Evolutionary conservation across 2,329 filamentous ascomycete species (phyloP).

Genomic region (Penicillium polonicum): DNA sequence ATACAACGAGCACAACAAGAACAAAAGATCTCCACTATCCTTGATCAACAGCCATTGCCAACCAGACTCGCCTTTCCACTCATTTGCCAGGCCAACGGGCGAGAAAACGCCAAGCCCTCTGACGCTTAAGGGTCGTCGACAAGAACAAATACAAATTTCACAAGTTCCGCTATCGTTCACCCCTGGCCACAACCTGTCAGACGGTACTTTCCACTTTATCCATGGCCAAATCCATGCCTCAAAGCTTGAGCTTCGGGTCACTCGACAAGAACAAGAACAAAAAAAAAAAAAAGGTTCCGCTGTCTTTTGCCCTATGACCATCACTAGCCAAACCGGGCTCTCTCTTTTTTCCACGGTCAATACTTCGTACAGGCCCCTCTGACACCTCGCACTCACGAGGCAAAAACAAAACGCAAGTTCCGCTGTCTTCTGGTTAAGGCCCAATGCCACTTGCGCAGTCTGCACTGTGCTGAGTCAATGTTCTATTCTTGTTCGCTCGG

Average conservation of each 20-base stretch:
- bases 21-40: neutral
- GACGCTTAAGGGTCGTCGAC: neutral
- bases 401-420: neutral
- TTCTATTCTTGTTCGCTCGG: neutral
- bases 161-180: neutral
- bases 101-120: neutral
- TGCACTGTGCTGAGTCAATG: neutral
- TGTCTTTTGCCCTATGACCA: neutral
- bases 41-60: neutral
- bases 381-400: neutral
- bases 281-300: neutral
- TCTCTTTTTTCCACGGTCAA: neutral
- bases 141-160: neutral
- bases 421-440: neutral
- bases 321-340: neutral
- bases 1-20: neutral
- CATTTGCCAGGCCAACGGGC: neutral
- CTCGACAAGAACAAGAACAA: neutral
- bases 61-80: neutral
- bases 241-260: too few relatives aligned
- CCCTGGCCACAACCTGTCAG: neutral
- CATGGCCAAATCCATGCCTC: too few relatives aligned
- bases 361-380: neutral
- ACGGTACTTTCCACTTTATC: neutral
- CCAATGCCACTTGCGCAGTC: neutral